Evolutionary conservation across 1,284 basidiomycete genomes (phyloP).

Genomic region (Cryptococcus deneoformans): DNA sequence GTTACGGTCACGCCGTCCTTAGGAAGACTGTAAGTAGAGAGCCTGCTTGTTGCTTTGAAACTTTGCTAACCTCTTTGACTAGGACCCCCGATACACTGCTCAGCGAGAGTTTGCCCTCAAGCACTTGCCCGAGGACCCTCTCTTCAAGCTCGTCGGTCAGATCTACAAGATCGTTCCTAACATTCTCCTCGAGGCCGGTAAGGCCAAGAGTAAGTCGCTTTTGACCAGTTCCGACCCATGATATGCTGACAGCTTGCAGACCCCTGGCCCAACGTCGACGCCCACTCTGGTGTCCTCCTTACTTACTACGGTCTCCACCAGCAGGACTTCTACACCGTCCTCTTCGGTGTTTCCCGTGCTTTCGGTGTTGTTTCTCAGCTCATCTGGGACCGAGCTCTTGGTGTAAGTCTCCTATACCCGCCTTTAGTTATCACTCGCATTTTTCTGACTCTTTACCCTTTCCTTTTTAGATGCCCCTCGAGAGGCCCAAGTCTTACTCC

Average conservation of each 20-base stretch:
- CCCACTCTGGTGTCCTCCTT: slow-evolving; percentile 92
- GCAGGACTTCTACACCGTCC: slow-evolving; percentile 93
- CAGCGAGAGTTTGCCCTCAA: slow-evolving; percentile 92
- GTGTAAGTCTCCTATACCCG: slow-evolving; percentile 61
- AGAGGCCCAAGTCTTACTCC: slow-evolving; percentile 53
- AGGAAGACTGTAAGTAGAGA: slow-evolving; percentile 66
- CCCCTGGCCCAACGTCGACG: slow-evolving; percentile 81
- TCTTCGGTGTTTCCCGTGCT: slow-evolving; percentile 94
- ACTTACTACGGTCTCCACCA: slow-evolving; percentile 73
- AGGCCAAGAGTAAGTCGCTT: slow-evolving; percentile 70
- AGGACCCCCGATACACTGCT: slow-evolving; percentile 93
- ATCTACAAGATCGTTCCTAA: slow-evolving; percentile 91
- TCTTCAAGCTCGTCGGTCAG: slow-evolving; percentile 92
- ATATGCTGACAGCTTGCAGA: slow-evolving; percentile 22
- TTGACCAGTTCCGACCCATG: neutral
- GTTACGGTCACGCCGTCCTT: slow-evolving; percentile 95
- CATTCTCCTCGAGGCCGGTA: slow-evolving; percentile 89
- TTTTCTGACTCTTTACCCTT: neutral
- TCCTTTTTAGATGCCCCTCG: slow-evolving; percentile 43
- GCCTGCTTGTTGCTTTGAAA: neutral
- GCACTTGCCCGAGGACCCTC: slow-evolving; percentile 78
- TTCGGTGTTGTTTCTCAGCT: slow-evolving; percentile 86
- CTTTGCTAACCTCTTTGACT: neutral
- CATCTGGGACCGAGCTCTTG: slow-evolving; percentile 94
- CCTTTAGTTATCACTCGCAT: neutral